phyloP scores from a whole-genome alignment of 1,284 basidiomycete species.

The Trichosporon sp. region DNA sequence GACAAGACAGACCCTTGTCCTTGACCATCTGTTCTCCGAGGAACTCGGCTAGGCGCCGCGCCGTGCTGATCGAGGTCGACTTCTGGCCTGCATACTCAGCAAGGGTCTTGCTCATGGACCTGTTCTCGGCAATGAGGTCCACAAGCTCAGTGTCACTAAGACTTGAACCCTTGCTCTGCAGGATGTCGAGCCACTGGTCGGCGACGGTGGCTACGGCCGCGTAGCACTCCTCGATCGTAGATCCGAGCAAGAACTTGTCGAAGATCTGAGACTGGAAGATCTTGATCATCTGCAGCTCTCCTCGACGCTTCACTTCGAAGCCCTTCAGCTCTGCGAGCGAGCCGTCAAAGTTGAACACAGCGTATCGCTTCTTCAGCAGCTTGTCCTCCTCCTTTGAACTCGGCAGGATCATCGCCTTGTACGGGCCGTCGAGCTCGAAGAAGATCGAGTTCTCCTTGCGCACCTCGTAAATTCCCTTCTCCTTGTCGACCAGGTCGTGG shows the following conservation, averaged over 20 bases:
- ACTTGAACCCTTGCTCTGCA: conserved; percentile 78
- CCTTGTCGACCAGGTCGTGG: conserved; percentile 76
- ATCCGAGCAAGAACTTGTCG: conserved; percentile 90
- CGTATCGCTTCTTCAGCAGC: conserved; percentile 96
- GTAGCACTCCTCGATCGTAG: conserved; percentile 92
- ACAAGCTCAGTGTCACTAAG: conserved; percentile 89
- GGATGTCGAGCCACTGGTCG: conserved; percentile 94
- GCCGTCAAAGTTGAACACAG: conserved; percentile 98
- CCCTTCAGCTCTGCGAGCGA: conserved; percentile 96
- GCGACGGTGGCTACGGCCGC: conserved; percentile 88
- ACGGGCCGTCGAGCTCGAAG: conserved; percentile 98
- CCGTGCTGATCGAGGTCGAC: conserved; percentile 96
- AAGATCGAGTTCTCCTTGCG: conserved; percentile 99
- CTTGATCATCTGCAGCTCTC: conserved; percentile 98
- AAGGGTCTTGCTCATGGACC: conserved; percentile 95
- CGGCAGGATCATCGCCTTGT: conserved; percentile 97
- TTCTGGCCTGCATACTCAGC: conserved; percentile 96
- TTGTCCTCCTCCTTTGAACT: conserved; percentile 99
- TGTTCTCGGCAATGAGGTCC: conserved; percentile 96
- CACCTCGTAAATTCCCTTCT: conserved; percentile 75
- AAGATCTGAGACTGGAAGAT: conserved; percentile 99
- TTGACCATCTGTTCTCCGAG: conserved; percentile 98
- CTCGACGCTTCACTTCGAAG: conserved; percentile 97
- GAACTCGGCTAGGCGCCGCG: conserved; percentile 91
- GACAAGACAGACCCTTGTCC: conserved; percentile 97